Conservation (phyloP, 1,139 yeast genomes). For the Scheffersomyces quercinus region DNA sequence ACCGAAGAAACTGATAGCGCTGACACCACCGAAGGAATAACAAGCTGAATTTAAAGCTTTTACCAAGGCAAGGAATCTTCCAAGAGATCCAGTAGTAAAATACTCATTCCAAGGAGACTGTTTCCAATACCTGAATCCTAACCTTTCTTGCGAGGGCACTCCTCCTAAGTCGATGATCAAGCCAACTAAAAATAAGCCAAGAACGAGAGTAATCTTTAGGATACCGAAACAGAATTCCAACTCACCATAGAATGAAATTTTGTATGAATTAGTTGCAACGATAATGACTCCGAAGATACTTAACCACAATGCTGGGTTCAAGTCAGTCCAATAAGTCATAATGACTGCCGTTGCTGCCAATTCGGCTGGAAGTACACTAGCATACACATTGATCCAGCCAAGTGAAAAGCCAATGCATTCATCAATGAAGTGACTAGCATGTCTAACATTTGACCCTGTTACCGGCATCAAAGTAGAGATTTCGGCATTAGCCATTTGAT, state of each 20-base stretch:
- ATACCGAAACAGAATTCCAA: constrained; percentile 32
- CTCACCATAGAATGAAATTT: constrained; percentile 33
- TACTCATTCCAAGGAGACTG: constrained; percentile 23
- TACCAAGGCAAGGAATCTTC: constrained; percentile 30
- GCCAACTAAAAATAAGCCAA: constrained; percentile 27
- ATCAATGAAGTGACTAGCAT: constrained; percentile 28
- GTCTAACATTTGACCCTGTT: constrained; percentile 28
- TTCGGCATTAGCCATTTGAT: constrained; percentile 29
- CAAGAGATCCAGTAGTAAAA: constrained; percentile 21
- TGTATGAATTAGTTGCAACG: constrained; percentile 23
- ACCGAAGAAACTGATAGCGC: constrained; percentile 44
- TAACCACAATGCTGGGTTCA: constrained; percentile 28
- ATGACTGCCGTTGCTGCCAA: constrained; percentile 29
- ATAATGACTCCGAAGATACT: constrained; percentile 26
- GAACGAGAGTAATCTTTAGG: constrained; percentile 25
- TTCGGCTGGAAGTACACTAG: constrained; percentile 21
- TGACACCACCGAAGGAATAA: constrained; percentile 33
- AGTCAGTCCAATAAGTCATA: constrained; percentile 24
- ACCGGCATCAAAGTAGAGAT: constrained; percentile 31
- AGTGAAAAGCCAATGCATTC: constrained; percentile 27
- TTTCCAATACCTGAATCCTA: constrained; percentile 32
- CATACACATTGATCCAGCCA: constrained; percentile 24
- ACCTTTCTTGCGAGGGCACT: constrained; percentile 22
- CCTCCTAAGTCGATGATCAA: constrained; percentile 35
- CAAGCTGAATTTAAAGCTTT: constrained; percentile 24